Base-by-base conservation (phyloP, 139 green algal genomes). In the Micractinium conductrix region DNA sequence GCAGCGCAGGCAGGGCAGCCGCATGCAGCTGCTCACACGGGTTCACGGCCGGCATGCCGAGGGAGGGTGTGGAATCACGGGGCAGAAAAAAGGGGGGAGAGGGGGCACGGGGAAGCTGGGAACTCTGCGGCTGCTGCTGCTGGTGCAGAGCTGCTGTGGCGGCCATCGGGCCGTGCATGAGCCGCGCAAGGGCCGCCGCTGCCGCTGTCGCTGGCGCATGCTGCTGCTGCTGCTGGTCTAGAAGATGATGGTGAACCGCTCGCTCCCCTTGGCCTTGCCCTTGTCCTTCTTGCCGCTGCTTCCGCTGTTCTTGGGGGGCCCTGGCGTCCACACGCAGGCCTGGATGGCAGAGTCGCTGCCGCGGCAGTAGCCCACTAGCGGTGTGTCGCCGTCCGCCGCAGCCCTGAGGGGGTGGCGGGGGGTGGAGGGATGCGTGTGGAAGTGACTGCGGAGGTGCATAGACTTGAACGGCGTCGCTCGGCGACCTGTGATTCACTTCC, bases 271-370 rank as follows among this genome's bases (percentile, higher is more conserved):
- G 9, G 44, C 74, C 74, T 81, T 81, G 35, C 48, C 69, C 40
- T 58, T 28, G 38, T 40, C 30, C 43, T 33, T 33, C 38, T 58
- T 65, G 74, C 37, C 35, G 73, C 74, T 70, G 50, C 74, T 50
- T 21, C 37, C 26, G 42, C 37, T 60, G 2, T 1, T 16, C 12
- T 0, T 38, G n/a, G 55, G 33, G 24, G 50, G 19, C 12, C 42
- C 78, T 4, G 60, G 65, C 4, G 38, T 83, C 83, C 83, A 87
- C 28, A 80, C 53, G 73, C 83, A 87, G 0, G 83, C 83, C 69
- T 83, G 37, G 17, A 87, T 84, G 21, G 38, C 67, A 48, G 75
- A 42, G 1, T 73, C 33, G 16, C 78, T 48, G 12, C 35, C 71
- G 7, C 33, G 33, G 83, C 83, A 87, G 28, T 48, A 21, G 21